Evolutionary conservation across 2,329 filamentous ascomycete species (phyloP).

Genomic region (Diplodia scrobiculata): DNA sequence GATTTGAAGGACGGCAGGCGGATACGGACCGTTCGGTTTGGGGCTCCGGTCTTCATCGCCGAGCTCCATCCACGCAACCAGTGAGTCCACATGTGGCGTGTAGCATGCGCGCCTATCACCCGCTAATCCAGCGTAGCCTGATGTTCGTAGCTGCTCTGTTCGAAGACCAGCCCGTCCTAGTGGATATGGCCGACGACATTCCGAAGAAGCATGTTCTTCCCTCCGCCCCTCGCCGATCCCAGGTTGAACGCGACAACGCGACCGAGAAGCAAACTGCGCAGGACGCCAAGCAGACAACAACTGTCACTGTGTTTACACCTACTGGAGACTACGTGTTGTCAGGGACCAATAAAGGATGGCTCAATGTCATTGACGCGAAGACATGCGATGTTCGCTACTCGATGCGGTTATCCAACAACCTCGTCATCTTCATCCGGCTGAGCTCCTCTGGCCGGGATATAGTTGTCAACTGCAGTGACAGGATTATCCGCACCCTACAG

Average conservation of each 20-base stretch:
- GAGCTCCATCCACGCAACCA: conserved; percentile 91
- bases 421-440: conserved; percentile 84
- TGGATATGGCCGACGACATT: conserved; percentile 71
- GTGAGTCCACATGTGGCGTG: conserved; percentile 53
- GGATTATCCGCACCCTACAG: conserved; percentile 89
- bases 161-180: conserved; percentile 86
- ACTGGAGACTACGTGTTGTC: conserved; percentile 86
- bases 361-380: conserved; percentile 88
- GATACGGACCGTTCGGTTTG: conserved; percentile 83
- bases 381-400: conserved; percentile 85
- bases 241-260: conserved; percentile 68
- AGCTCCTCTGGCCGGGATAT: conserved; percentile 82
- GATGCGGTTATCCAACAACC: conserved; percentile 80
- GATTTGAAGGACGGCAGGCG: conserved; percentile 74
- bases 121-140: conserved; percentile 54
- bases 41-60: conserved; percentile 91
- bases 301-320: conserved; percentile 83
- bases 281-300: conserved; percentile 93
- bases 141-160: conserved; percentile 90
- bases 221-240: conserved; percentile 75
- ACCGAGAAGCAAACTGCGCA: conserved; percentile 86
- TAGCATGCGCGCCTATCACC: neutral
- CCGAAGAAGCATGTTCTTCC: conserved; percentile 77
- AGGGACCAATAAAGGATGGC: conserved; percentile 91
- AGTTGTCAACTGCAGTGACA: conserved; percentile 89